Conservation (phyloP, 108 stramenopile species). For the Discostella stelligeroides region DNA sequence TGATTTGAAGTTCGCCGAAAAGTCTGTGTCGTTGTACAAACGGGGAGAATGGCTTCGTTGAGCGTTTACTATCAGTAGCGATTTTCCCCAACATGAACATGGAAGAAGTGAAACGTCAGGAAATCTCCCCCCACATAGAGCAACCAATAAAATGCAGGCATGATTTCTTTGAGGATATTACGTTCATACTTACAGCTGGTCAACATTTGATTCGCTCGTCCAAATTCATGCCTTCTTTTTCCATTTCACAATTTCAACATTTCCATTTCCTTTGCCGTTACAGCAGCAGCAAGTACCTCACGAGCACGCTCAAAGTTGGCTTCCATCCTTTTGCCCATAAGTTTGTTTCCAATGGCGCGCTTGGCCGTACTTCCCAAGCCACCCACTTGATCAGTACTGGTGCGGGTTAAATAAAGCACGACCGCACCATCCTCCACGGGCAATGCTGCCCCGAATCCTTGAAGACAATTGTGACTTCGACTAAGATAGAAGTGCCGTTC, state of each 20-base stretch:
- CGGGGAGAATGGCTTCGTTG: not conserved
- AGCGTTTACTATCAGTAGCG: not conserved
- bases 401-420: constrained; percentile 58
- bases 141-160: not conserved
- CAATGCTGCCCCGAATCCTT: constrained; percentile 54
- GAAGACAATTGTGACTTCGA: constrained; percentile 62
- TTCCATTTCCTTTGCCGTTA: constrained; percentile 10
- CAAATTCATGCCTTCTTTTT: not conserved
- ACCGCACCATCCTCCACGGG: constrained; percentile 46
- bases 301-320: constrained; percentile 54
- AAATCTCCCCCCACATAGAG: not conserved
- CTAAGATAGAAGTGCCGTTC: constrained; percentile 62
- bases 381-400: constrained; percentile 57
- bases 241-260: constrained; percentile 9
- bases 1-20: constrained; percentile 9
- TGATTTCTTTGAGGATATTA: not conserved
- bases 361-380: constrained; percentile 63
- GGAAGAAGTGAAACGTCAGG: not conserved
- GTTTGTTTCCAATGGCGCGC: constrained; percentile 51
- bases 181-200: not conserved
- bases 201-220: not conserved
- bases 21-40: constrained; percentile 8
- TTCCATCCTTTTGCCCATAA: constrained; percentile 55
- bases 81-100: not conserved
- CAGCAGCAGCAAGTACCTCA: constrained; percentile 27